Base-by-base conservation (phyloP, 371 early-diverging fungal genomes). In the Batrachochytrium dendrobatidis region DNA sequence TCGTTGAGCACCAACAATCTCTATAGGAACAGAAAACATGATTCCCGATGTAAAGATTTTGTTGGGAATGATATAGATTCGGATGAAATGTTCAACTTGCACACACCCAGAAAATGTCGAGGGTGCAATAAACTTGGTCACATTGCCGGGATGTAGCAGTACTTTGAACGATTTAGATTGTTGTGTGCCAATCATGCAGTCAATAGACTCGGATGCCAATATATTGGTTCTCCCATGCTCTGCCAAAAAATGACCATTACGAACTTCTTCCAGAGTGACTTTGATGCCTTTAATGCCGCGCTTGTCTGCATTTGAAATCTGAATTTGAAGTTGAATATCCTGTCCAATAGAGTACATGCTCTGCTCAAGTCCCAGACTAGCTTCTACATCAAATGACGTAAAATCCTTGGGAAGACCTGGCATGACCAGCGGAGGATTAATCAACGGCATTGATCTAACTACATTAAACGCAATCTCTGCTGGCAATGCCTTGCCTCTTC, bases 41-140 rank as follows among this genome's bases (percentile, higher is more conserved):
- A 24, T 18, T n/a, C 30, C 5, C 5, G 51, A 4, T 5, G 3
- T 3, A n/a, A 51, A 51, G 30, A 51, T 24, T 12, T 28, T 24
- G 25, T 4, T 24, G 24, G 51, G 51, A 7, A 4, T 24, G 25
- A 24, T 24, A 3, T 51, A 32, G 51, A 51, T 29, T 28, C 4
- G 4, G 51, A 51, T n/a, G n/a, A 51, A 51, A n/a, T 51, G 51
- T n/a, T 24, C 51, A 32, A 51, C 51, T 24, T 51, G 51, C n/a
- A 4, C 4, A 7, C 8, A 51, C 7, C 28, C 51, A n/a, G 51
- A 7, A 2, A 28, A 3, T 18, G 51, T 24, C 30, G 18, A 17
- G 10, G 51, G 51, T 17, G 39, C 39, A 45, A 45, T 5, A 12
- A 5, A 20, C 24, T 5, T 12, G 24, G 3, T 5, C 24, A 5